phyloP scores from a whole-genome alignment of 257 asterid species.

The Salvia splendens region DNA sequence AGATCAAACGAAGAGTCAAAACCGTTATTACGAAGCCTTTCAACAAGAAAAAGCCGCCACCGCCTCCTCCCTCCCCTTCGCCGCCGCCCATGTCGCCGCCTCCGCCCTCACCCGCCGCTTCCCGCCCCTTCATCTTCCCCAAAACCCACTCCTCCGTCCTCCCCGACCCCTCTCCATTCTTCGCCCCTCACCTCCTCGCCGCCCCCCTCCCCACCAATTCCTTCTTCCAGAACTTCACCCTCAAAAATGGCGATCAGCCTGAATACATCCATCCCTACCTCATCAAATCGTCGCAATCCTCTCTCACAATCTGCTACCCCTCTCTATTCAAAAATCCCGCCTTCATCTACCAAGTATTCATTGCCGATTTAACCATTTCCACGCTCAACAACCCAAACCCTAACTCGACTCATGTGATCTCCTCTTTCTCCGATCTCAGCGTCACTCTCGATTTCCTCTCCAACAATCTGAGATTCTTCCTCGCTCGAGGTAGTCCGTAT shows the following conservation, averaged over 20 bases:
- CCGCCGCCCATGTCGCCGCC: slow-evolving; percentile 40
- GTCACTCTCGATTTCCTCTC: slow-evolving; percentile 82
- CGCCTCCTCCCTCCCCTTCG: slow-evolving; percentile 28
- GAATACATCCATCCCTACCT: slow-evolving; percentile 86
- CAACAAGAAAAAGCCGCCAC: slow-evolving; percentile 39
- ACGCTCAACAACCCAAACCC: slow-evolving; percentile 50
- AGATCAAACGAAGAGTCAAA: slow-evolving; percentile 45
- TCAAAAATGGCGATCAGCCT: slow-evolving; percentile 86
- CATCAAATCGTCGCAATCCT: slow-evolving; percentile 56
- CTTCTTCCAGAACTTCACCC: slow-evolving; percentile 77
- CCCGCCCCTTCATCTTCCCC: slow-evolving; percentile 73
- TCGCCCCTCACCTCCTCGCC: slow-evolving; percentile 65
- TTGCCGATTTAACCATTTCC: slow-evolving; percentile 60
- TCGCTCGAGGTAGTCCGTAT: slow-evolving; percentile 87
- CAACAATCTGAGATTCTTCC: slow-evolving; percentile 62
- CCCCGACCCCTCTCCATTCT: slow-evolving; percentile 79
- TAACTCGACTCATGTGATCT: slow-evolving; percentile 49
- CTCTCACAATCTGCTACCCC: slow-evolving; percentile 71
- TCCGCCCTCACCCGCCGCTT: slow-evolving; percentile 31
- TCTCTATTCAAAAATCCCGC: slow-evolving; percentile 56
- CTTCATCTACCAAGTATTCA: slow-evolving; percentile 63
- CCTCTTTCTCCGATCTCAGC: slow-evolving; percentile 71
- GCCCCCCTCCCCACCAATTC: slow-evolving; percentile 83
- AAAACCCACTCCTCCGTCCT: slow-evolving; percentile 65
- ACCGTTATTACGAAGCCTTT: slow-evolving; percentile 48